Conservation (phyloP, 2,329 filamentous ascomycete genomes). For the Helotiales sp. region DNA sequence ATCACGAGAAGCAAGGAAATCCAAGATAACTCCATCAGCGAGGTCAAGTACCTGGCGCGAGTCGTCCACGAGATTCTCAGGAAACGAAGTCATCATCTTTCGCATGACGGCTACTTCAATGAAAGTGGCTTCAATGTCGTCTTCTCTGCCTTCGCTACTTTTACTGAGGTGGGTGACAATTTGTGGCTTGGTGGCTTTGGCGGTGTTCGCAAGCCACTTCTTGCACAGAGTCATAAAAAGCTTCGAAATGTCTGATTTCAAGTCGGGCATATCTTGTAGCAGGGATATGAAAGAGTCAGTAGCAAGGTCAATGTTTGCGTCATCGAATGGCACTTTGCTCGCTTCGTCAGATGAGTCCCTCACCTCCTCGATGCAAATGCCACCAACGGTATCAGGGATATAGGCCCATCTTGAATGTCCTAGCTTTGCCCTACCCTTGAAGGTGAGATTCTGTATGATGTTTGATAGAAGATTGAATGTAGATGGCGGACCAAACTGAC, state of each 20-base stretch:
- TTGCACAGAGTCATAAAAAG: slow-evolving; percentile 65
- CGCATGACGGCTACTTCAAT: slow-evolving; percentile 67
- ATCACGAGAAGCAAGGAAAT: slow-evolving; percentile 42
- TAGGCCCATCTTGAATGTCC: slow-evolving; percentile 57
- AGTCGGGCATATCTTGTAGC: slow-evolving; percentile 48
- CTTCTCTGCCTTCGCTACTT: slow-evolving; percentile 38
- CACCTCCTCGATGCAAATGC: slow-evolving; percentile 55
- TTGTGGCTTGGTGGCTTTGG: slow-evolving; percentile 13
- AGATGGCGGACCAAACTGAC: not conserved
- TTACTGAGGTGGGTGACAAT: slow-evolving; percentile 42
- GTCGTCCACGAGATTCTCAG: slow-evolving; percentile 66
- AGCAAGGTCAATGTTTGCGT: slow-evolving; percentile 45
- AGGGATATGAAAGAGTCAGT: slow-evolving; percentile 56
- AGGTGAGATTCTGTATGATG: slow-evolving; percentile 61
- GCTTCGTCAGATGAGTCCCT: slow-evolving; percentile 2
- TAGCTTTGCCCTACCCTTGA: slow-evolving; percentile 51
- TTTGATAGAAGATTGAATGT: slow-evolving; percentile 48
- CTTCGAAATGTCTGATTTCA: slow-evolving; percentile 54
- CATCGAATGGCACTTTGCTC: slow-evolving; percentile 9
- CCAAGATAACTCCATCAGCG: slow-evolving; percentile 60
- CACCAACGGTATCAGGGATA: slow-evolving; percentile 49
- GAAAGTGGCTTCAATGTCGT: slow-evolving; percentile 55
- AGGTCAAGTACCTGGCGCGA: slow-evolving; percentile 70
- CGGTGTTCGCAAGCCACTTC: slow-evolving; percentile 56
- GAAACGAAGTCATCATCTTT: slow-evolving; percentile 65